Conservation (phyloP, 2,329 filamentous ascomycete species). For the Rutstroemia sp. region DNA sequence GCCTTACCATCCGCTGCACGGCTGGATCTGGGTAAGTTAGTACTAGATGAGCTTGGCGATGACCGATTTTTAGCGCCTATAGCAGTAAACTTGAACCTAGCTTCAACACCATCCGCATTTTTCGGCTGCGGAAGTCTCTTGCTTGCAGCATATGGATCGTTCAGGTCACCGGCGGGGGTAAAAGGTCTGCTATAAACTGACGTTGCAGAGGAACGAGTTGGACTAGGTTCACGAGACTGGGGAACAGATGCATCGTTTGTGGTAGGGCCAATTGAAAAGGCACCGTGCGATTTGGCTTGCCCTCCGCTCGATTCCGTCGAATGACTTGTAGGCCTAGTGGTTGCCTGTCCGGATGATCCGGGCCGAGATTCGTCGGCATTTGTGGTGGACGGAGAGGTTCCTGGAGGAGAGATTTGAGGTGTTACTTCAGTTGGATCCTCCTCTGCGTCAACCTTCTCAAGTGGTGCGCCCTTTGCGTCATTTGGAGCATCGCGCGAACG, state of each 20-base stretch:
- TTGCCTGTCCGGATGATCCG: conserved; percentile 27
- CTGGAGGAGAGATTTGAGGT: conserved; percentile 59
- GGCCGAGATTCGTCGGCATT: conserved; percentile 26
- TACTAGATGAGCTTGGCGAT: conserved; percentile 46
- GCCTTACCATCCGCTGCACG: conserved; percentile 33
- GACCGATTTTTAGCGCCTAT: conserved; percentile 62
- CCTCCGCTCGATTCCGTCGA: conserved; percentile 16
- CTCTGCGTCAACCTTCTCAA: conserved; percentile 32
- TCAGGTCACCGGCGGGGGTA: conserved; percentile 69
- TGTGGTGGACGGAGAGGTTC: conserved; percentile 36
- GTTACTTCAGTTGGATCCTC: conserved; percentile 49
- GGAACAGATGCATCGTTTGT: conserved; percentile 42
- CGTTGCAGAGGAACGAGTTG: conserved; percentile 55
- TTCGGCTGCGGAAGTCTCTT: conserved; percentile 65
- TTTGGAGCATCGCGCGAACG: conserved; percentile 43
- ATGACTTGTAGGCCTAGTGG: conserved; percentile 19
- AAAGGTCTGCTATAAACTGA: conserved; percentile 65
- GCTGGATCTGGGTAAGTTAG: conserved; percentile 39
- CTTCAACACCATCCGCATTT: conserved; percentile 62
- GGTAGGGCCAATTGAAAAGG: conserved; percentile 28
- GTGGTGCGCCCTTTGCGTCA: conserved; percentile 27
- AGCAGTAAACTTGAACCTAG: conserved; percentile 67
- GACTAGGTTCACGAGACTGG: conserved; percentile 53
- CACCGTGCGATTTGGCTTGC: conserved; percentile 18
- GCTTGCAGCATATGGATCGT: conserved; percentile 82